phyloP scores from a whole-genome alignment of 2,329 filamentous ascomycete species.

The Aspergillus brunneoviolaceus region DNA sequence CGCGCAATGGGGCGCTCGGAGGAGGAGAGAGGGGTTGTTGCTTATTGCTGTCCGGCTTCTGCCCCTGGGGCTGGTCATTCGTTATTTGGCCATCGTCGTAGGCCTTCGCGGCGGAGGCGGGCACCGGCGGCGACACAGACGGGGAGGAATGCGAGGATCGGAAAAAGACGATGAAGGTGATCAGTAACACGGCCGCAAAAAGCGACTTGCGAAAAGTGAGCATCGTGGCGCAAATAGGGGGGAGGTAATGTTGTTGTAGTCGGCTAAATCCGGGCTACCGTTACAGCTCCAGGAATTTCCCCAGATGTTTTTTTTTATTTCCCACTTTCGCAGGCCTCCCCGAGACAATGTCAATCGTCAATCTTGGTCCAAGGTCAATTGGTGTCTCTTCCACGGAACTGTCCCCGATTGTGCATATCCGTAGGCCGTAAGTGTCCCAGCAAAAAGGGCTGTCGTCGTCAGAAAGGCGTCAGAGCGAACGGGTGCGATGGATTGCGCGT shows the following conservation, averaged over 20 bases:
- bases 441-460: neutral
- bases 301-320: neutral
- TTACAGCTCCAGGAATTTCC: neutral
- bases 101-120: conserved; percentile 27
- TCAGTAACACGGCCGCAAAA: conserved; percentile 66
- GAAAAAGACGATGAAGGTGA: conserved; percentile 69
- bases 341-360: neutral
- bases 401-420: neutral
- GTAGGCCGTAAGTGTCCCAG: neutral
- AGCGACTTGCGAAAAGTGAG: conserved; percentile 76
- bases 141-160: conserved; percentile 58
- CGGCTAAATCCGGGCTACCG: conserved; percentile 2
- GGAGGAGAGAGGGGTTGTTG: conserved; percentile 62
- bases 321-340: neutral
- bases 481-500: neutral
- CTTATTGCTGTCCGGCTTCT: conserved; percentile 18
- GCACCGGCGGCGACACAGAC: conserved; percentile 43
- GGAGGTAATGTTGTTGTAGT: conserved; percentile 1
- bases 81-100: conserved; percentile 21
- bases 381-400: neutral
- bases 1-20: conserved; percentile 68
- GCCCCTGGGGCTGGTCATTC: conserved; percentile 12
- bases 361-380: neutral
- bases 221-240: conserved; percentile 52
- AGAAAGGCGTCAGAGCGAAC: neutral